Base-by-base conservation (phyloP, 2,329 filamentous ascomycete species). In the Fusarium transvaalense region DNA sequence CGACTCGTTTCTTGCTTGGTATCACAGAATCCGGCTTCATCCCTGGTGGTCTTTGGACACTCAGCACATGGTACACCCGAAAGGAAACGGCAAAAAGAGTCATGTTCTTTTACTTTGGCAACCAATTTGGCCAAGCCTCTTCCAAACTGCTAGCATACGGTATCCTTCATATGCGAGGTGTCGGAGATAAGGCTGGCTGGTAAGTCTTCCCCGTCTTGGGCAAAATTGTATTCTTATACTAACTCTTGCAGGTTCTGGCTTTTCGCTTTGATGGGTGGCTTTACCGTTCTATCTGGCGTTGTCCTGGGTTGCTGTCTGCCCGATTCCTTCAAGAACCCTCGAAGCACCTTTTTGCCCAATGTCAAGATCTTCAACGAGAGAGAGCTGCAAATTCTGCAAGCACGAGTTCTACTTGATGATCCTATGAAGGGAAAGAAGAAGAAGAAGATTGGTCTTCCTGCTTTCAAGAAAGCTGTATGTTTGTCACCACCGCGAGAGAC, bases 31-130 rank as follows among this genome's bases (percentile, higher is more conserved):
- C 83, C 1, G 85, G 85, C 1, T 88, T 85, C 65, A 87, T 88
- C 55, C 85, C 85, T 1, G 85, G 85, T 5, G 78, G 79, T 9
- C 75, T 84, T 0, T 85, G 79, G 76, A 84, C 84, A 4, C 75
- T 88, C 2, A 85, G 84, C 0, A 84, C 82, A 1, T 88, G 85
- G 85, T 88, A 88, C 72, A 86, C 83, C 1, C 80, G 80, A 4
- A 77, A 78, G 4, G 85, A 88, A 71, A 83, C 82, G 0, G 83
- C 82, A 56, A 83, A 86, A 61, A 80, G 85, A 10, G 81, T 86
- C 48, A 84, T 83, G 72, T 72, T 86, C 34, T 87, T 87, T 74
- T 88, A 84, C 76, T 84, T 87, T 57, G 86, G 85, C 13, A 86
- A 86, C 69, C 82, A 85, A 71, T 78, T 86, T 17, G 85, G 84